Base-by-base conservation (phyloP, 2,329 filamentous ascomycete species). In the Diaporthe ampelina region DNA sequence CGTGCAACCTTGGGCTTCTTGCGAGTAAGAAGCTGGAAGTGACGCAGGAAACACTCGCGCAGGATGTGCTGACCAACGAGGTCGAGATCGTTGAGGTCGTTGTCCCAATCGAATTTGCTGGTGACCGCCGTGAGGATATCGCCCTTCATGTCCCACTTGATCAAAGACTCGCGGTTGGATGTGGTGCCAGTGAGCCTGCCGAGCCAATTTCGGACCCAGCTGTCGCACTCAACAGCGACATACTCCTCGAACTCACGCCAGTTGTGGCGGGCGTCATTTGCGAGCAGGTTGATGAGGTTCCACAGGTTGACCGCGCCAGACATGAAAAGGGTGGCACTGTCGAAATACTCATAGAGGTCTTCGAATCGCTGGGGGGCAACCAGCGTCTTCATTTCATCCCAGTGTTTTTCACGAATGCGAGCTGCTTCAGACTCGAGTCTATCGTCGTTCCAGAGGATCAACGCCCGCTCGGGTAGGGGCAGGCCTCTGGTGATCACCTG, bases 241-340 rank as follows among this genome's bases (percentile, higher is more conserved):
- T 77, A 75, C 50, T 79, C 77, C 52, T 73, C 65, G 37, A 82
- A 37, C 26, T 81, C 81, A 2, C 74, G 70, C 19, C 78, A 71
- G 45, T 85, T 81, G 17, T 80, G 78, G 48, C 78, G 73, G 37
- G 87, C 88, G 77, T 88, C 85, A 21, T 81, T 80, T 54, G 78
- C 79, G 1, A 88, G 78, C 11, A 83, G 81, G 40, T 84, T 82
- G 58, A 88, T 76, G 45, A 89, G 81, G 35, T 85, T 85, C 84
- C 84, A 87, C 17, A 89, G 80, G 75, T 90, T 90, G 75, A 84
- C 80, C 0, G 84, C 85, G 10, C 88, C 88, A 17, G 84, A 81
- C 48, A 82, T 63, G 78, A 87, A 89, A 37, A 90, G 80, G 67
- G 89, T 88, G 13, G 79, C 74, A 0, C 83, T 82, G 76, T 89